Base-by-base conservation (phyloP, 2,329 filamentous ascomycete genomes). In the Ophiostoma perfectum region DNA sequence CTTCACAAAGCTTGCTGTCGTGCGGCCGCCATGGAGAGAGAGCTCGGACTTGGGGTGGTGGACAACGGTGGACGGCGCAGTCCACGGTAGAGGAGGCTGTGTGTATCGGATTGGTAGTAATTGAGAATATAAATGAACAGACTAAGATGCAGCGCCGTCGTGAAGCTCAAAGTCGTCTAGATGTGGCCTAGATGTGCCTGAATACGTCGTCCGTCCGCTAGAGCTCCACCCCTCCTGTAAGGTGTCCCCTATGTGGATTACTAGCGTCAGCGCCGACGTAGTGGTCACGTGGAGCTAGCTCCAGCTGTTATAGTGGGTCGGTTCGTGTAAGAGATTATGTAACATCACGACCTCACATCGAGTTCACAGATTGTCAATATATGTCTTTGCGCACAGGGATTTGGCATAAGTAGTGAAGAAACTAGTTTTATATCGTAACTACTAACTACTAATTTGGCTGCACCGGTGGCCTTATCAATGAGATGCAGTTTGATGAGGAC, bases 201-300 rank as follows among this genome's bases (percentile, higher is more conserved):
- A 62, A 14, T 16, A 42, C 58, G 58, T 42, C 58, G 38, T 62
- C 58, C 41, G 14, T 9, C 12, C 38, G 27, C 27, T 38, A n/a
- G 38, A 62, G 58, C 58, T 62, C 58, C 58, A 62, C 58, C 36
- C 55, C 49, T 62, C 58, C 38, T 41, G 58, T 62, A 62, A 62
- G 58, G 58, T 62, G 58, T 62, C 58, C 38, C 36, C 36, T 41
- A 41, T 39, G 27, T 5, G n/a, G 38, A 36, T 2, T n/a, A 27
- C 38, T 55, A 55, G 49, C 49, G 49, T 55, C n/a, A 55, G 49
- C 11, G 49, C 18, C n/a, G 49, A 18, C 58, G 58, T 41, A 62
- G 14, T 18, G 58, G 58, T 62, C 58, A 62, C 58, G 58, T 62
- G 58, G 38, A 62, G 6, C 7, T 12, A 11, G 58, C 36, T 62